Conservation (phyloP, 495 filamentous ascomycete species). For the Penicillium arizonense region DNA sequence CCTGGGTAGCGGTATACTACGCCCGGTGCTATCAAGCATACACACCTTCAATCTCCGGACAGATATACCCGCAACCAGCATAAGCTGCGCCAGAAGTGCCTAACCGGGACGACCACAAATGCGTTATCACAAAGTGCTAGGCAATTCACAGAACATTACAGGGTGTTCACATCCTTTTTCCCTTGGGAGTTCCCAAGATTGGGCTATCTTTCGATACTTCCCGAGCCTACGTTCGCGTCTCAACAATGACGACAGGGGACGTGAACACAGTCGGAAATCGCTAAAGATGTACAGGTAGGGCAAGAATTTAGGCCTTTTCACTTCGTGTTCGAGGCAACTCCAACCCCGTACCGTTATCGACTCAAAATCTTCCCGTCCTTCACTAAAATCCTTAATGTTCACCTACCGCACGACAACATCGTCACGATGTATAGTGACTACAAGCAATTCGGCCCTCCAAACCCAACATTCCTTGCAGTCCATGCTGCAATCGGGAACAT, state of each 20-base stretch:
- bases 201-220: not conserved
- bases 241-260: not conserved
- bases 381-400: not conserved
- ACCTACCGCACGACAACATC: not conserved
- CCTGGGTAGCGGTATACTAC: conserved; percentile 7
- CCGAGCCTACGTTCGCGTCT: not conserved
- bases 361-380: not conserved
- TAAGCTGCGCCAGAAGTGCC: conserved; percentile 6
- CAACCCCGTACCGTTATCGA: not conserved
- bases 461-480: not conserved
- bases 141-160: not conserved
- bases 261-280: not conserved
- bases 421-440: not conserved
- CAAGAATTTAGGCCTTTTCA: not conserved
- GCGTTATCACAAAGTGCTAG: conserved; percentile 5
- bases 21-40: conserved; percentile 3
- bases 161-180: conserved; percentile 15
- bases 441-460: not conserved
- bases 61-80: not conserved
- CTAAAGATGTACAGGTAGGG: not conserved
- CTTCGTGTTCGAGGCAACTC: not conserved
- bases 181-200: conserved; percentile 1
- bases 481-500: conserved; percentile 6
- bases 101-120: conserved; percentile 2
- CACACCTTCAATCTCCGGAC: conserved; percentile 1